Evolutionary conservation across 345 rosid species (phyloP).

Genomic region (Cardamine resedifolia): DNA sequence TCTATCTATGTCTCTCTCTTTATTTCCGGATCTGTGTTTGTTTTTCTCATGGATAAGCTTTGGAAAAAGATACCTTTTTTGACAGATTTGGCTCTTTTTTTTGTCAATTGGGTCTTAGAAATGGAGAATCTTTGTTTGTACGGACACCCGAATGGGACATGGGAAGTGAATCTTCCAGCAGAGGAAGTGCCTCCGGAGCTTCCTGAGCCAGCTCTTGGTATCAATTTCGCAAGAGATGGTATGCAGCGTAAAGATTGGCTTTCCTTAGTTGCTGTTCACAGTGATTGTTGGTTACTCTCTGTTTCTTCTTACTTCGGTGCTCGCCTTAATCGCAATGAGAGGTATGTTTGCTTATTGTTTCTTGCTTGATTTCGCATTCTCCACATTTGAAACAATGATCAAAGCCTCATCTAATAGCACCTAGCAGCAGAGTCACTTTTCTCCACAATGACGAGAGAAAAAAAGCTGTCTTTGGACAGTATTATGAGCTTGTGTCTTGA

Average conservation of each 20-base stretch:
- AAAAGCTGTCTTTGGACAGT: background rate
- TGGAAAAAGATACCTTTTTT: background rate
- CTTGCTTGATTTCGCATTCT: background rate
- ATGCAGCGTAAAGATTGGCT: slow-evolving; percentile 85
- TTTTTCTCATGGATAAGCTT: slow-evolving; percentile 6
- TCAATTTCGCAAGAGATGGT: slow-evolving; percentile 82
- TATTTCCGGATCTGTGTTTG: slow-evolving; percentile 8
- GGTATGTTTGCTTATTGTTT: slow-evolving; percentile 39
- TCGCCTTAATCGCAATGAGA: slow-evolving; percentile 68
- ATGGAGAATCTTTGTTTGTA: slow-evolving; percentile 81
- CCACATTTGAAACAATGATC: background rate
- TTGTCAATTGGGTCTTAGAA: slow-evolving; percentile 36
- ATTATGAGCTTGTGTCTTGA: slow-evolving; percentile 7
- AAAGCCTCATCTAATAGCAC: background rate
- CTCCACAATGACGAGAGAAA: background rate
- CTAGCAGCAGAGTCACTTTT: background rate
- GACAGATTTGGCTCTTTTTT: background rate
- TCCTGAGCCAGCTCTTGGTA: slow-evolving; percentile 87
- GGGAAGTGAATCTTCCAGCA: slow-evolving; percentile 81
- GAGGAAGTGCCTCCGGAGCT: slow-evolving; percentile 86
- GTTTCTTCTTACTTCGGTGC: slow-evolving; percentile 84
- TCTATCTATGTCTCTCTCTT: background rate
- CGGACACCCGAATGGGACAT: slow-evolving; percentile 70
- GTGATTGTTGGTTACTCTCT: slow-evolving; percentile 81
- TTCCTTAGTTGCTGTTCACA: slow-evolving; percentile 76